These are phyloP conservation scores for Ambrosia hybrid DNA, from an alignment of 140 eudicot species.

Conservation along the genomic window DNA sequence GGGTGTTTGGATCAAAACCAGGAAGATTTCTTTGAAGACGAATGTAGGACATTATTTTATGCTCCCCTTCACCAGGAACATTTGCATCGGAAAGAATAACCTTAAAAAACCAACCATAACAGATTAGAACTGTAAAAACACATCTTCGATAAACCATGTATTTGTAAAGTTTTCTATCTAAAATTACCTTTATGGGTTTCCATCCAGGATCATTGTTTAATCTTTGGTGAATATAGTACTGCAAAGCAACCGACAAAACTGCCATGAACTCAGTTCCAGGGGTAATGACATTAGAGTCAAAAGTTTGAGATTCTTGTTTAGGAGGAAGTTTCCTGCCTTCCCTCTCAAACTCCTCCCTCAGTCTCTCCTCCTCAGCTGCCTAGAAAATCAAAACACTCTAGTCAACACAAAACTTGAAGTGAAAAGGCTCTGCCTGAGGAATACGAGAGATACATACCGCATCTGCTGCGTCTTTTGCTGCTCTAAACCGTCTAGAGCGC, in stretches of 20 bases:
- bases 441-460: constrained; percentile 46
- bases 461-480: constrained; percentile 97
- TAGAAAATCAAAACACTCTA: constrained; percentile 27
- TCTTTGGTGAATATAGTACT: constrained; percentile 84
- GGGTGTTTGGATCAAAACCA: constrained; percentile 95
- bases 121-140: constrained; percentile 5
- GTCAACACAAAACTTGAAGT: not conserved
- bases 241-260: constrained; percentile 82
- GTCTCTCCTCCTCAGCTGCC: constrained; percentile 77
- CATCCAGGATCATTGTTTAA: constrained; percentile 94
- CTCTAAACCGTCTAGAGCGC: constrained; percentile 93
- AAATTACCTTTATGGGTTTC: constrained; percentile 77
- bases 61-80: constrained; percentile 99
- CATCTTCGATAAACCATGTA: not conserved
- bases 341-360: constrained; percentile 77
- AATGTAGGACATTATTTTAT: constrained; percentile 93
- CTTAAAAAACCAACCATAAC: constrained; percentile 42
- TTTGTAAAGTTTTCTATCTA: not conserved
- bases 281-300: constrained; percentile 79
- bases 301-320: constrained; percentile 67
- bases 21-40: constrained; percentile 99
- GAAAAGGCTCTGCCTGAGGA: constrained; percentile 16
- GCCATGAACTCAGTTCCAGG: constrained; percentile 97
- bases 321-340: constrained; percentile 94
- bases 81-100: constrained; percentile 98